Base-by-base conservation (phyloP, 306 rosid species). In the Lablab purpureus region DNA sequence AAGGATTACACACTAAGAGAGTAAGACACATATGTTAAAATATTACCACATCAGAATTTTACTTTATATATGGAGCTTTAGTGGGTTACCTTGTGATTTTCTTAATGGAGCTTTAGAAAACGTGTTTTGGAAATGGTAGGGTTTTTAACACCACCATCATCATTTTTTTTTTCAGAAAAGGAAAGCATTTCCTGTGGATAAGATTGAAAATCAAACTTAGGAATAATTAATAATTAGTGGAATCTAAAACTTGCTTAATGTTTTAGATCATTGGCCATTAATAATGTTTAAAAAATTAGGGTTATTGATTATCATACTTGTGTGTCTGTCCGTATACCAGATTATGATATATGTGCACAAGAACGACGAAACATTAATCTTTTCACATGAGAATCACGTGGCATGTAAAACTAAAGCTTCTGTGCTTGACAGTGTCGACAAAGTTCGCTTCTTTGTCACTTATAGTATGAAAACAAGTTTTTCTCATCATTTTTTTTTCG, bases 351-450 rank as follows among this genome's bases (percentile, higher is more conserved):
- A 17, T 6, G 4, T 54, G 75, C 65, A 50, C 66, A 77, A n/a
- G 56, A 65, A 77, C 37, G 58, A 36, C 10, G 81, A 54, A 54
- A 54, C 45, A 23, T 52, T 51, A 1, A 15, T 45, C 47, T 32
- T 62, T 43, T 22, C 28, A 47, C 77, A 47, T 37, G 81, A 75
- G 15, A 58, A 75, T 68, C 82, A 60, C 82, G 81, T 70, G 73
- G 34, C 58, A 34, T 43, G 70, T 56, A 56, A 69, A 17, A 63
- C 68, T 27, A 27, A 12, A 68, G 12, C 58, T 77, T 78, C 1
- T 17, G 49, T 68, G 65, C 23, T 27, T 74, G 25, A 23, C 21
- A 28, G 62, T 45, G 66, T 67, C 63, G 55, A 64, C 59, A 71
- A 47, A 71, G 3, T 52, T 73, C 1, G 43, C 15, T 17, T 19